Evolutionary conservation across 331 rosid species (phyloP).

Genomic region (Rhamnella rubrinervis): DNA sequence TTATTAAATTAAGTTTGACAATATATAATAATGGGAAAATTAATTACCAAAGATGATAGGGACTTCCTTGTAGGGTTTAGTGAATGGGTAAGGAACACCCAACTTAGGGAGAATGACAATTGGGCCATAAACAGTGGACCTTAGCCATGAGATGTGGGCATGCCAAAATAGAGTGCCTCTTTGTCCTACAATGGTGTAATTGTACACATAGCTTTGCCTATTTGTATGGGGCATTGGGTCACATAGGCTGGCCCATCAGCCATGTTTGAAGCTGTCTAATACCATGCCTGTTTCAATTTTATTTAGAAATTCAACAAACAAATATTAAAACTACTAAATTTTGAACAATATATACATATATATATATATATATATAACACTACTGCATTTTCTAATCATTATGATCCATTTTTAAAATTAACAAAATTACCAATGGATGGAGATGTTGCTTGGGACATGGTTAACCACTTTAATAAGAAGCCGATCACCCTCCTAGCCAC

Average conservation of each 20-base stretch:
- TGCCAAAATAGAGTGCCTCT: slow-evolving; percentile 70
- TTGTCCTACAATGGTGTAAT: slow-evolving; percentile 54
- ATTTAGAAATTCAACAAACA: not conserved
- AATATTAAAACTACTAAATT: not conserved
- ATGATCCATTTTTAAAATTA: not conserved
- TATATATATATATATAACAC: too few species aligned
- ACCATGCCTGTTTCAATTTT: slow-evolving; percentile 50
- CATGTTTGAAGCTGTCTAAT: slow-evolving; percentile 53
- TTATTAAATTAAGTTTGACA: not conserved
- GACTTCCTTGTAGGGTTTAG: slow-evolving; percentile 51
- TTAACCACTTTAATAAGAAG: slow-evolving; percentile 57
- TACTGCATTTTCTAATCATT: too few species aligned
- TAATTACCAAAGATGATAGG: slow-evolving; percentile 51
- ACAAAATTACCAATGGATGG: slow-evolving; percentile 58
- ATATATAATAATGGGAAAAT: not conserved
- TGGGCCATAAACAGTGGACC: slow-evolving; percentile 63
- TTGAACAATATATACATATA: too few species aligned
- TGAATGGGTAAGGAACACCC: slow-evolving; percentile 50
- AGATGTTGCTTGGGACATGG: slow-evolving; percentile 49
- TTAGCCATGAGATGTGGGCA: slow-evolving; percentile 60
- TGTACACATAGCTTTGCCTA: slow-evolving; percentile 51
- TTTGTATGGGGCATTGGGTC: slow-evolving; percentile 65
- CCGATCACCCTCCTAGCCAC: slow-evolving; percentile 60
- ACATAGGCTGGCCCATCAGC: slow-evolving; percentile 69
- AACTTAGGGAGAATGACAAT: slow-evolving; percentile 54